Evolutionary conservation across 225 moss, liverwort and hornwort species (phyloP).

Genomic region (Climacium dendroides): DNA sequence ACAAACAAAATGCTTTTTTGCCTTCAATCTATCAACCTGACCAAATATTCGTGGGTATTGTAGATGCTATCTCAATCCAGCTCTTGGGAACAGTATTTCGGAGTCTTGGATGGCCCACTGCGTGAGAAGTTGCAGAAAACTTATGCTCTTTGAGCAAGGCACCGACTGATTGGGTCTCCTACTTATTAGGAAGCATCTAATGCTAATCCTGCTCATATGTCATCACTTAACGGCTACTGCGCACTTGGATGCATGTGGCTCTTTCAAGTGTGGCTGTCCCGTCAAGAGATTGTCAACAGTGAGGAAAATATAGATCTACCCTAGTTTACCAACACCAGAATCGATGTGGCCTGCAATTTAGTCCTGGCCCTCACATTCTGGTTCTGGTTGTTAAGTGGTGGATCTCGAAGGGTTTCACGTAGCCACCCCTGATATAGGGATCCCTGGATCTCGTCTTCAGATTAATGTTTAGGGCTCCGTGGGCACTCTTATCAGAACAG

Average conservation of each 20-base stretch:
- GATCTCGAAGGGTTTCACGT: conserved; percentile 7
- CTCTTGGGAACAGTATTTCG: conserved; percentile 88
- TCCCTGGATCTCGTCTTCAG: conserved; percentile 4
- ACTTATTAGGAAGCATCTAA: not conserved
- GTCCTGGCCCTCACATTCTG: conserved; percentile 30
- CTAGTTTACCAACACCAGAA: conserved; percentile 22
- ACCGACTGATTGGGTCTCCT: conserved; percentile 5
- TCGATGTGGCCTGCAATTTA: conserved; percentile 37
- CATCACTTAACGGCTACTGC: conserved; percentile 10
- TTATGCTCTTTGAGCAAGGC: conserved; percentile 61
- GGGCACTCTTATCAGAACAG: conserved; percentile 11
- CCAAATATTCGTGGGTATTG: not conserved
- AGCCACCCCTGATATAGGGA: conserved; percentile 10
- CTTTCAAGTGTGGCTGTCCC: conserved; percentile 47
- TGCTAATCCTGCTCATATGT: conserved; percentile 7
- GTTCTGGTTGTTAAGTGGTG: conserved; percentile 23
- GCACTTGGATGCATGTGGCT: conserved; percentile 27
- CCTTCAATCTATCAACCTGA: not conserved
- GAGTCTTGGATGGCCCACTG: conserved; percentile 67
- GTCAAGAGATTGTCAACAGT: conserved; percentile 41
- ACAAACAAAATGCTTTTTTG: not conserved
- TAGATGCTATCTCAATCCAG: conserved; percentile 66
- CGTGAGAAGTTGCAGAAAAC: conserved; percentile 87
- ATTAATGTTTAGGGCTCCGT: conserved; percentile 11
- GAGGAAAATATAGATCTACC: conserved; percentile 34